Evolutionary conservation across 1,139 yeast genomes (phyloP), one percentile per base, ranked within the genome.

Genomic region (Geotrichum klebahnii): DNA sequence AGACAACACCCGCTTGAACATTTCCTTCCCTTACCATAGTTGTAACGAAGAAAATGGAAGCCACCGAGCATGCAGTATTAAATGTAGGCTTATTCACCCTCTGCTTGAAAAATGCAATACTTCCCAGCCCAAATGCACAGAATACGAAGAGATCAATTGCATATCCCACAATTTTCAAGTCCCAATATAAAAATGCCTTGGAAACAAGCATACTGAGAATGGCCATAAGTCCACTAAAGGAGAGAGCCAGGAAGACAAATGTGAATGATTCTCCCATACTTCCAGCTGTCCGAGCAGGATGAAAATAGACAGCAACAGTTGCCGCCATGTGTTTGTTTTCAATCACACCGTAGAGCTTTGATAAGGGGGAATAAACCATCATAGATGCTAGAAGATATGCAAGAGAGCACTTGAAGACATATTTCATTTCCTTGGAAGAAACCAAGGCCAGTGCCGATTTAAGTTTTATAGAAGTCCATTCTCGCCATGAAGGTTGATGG

Each of bases 241-340:
- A 52, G 16, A 86, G 67, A 0, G 90, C 74, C 3, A 78, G 55
- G 0, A 74, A 59, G 10, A 82, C 92, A 67, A 79, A 87, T 42
- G 78, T 61, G 20, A 84, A 66, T 8, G 89, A 80, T 62, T 86
- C 89, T 52, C 81, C 77, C 94, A 86, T 86, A 22, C 87, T 79
- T 0, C 96, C 96, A 51, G 79, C 78, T 0, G 94, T 77, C 48
- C 95, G 67, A 2, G 90, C 78, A 0, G 95, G 92, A 61, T 86
- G 94, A 70, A 87, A 86, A 65, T 87, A 87, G 2, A 86, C 94
- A 0, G 87, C 85, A 16, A 83, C 84, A 0, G 95, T 87, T 22
- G 95, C 88, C 5, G 84, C 81, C 59, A 85, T 77, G 67, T 87
- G 96, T 63, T 86, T 87, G 24, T 84, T 81, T 65, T 84, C 92